Evolutionary conservation across 2,329 filamentous ascomycete species (phyloP).

Genomic region (Aspergillus sp.): DNA sequence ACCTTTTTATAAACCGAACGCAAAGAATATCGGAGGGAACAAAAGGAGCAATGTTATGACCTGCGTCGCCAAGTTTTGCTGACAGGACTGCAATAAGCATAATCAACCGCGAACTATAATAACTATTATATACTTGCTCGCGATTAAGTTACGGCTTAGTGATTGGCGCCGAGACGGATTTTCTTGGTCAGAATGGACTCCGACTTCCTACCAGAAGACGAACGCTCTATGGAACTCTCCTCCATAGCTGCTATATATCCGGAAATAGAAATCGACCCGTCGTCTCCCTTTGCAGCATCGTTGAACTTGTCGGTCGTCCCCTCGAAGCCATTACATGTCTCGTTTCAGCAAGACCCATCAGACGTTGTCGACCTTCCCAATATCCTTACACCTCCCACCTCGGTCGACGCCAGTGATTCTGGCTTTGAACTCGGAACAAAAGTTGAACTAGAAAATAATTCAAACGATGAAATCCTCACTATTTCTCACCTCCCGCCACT

Average conservation of each 20-base stretch:
- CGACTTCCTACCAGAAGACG: conserved; percentile 39
- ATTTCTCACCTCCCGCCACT: conserved; percentile 52
- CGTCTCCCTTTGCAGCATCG: conserved; percentile 41
- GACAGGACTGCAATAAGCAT: too few relatives aligned
- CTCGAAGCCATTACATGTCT: conserved; percentile 42
- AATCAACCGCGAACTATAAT: not conserved
- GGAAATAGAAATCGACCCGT: conserved; percentile 46
- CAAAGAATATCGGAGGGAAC: too few relatives aligned
- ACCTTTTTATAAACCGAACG: too few relatives aligned
- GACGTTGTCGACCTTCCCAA: conserved; percentile 26
- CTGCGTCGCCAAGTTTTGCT: not conserved
- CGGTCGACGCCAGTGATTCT: conserved; percentile 24
- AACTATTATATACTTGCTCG: not conserved
- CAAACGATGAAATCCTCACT: conserved; percentile 33
- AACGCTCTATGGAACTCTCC: conserved; percentile 52
- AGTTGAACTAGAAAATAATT: conserved; percentile 15
- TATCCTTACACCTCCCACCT: conserved; percentile 36
- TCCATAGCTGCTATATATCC: conserved; percentile 56
- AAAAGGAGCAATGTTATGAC: conserved; percentile 4
- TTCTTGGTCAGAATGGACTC: not conserved
- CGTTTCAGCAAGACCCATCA: conserved; percentile 26
- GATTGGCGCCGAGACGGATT: too few relatives aligned
- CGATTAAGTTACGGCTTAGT: too few relatives aligned
- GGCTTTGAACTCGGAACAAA: conserved; percentile 14
- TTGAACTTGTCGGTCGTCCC: conserved; percentile 51